phyloP scores from a whole-genome alignment of 202 grass and related monocot genomes.

The Brachypodium distachyon region DNA sequence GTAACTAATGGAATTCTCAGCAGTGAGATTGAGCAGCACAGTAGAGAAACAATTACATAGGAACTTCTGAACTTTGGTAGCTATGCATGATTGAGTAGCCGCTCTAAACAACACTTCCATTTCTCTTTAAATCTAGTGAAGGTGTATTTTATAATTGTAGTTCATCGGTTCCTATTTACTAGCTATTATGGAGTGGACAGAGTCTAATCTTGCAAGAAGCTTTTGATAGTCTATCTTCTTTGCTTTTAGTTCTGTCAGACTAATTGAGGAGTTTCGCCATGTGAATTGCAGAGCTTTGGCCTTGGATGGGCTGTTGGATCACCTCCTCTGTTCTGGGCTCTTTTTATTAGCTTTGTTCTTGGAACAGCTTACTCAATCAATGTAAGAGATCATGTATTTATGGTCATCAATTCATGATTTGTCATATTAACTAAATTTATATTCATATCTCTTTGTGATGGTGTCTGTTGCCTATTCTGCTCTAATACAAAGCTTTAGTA shows the following conservation, averaged over 20 bases:
- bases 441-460: not conserved
- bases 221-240: not conserved
- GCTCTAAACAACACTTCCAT: not conserved
- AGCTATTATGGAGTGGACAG: not conserved
- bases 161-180: not conserved
- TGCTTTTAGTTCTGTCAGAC: constrained; percentile 8
- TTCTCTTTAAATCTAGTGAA: not conserved
- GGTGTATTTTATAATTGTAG: not conserved
- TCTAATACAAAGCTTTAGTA: not conserved
- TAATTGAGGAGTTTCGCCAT: constrained; percentile 4
- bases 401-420: not conserved
- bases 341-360: constrained; percentile 94
- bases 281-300: constrained; percentile 68
- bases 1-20: not conserved
- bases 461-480: not conserved
- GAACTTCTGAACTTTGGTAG: not conserved
- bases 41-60: not conserved
- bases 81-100: not conserved
- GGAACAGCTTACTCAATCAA: constrained; percentile 95
- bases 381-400: constrained; percentile 36
- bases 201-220: not conserved
- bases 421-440: not conserved
- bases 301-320: constrained; percentile 78
- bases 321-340: constrained; percentile 81
- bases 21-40: not conserved